Evolutionary conservation across 163 green algal genomes (phyloP), one percentile per base, ranked within the genome.

Genomic region (Chlorella variabilis): DNA sequence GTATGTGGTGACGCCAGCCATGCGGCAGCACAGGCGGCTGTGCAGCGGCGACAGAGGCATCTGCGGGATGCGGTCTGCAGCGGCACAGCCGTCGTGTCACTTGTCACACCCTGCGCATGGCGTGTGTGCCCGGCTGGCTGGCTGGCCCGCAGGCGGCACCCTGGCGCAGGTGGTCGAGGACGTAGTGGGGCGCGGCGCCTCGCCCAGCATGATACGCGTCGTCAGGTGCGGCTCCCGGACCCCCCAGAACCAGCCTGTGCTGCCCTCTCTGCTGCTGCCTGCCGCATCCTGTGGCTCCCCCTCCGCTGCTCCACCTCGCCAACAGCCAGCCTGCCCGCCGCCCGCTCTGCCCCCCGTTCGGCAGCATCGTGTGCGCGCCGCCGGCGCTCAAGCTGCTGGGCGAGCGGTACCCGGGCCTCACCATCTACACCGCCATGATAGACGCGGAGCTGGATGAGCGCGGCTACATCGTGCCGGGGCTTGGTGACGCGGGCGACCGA

Each of bases 401-500:
- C 4, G 92, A 97, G 33, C 88, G 90, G 25, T 99, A 92, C 81
- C 87, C 90, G 80, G 94, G 93, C 0, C 69, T 97, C 15, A 92
- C 91, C 59, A 83, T 98, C 25, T 98, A 97, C 90, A 93, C 94
- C 11, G 79, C 90, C 20, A 97, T 96, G 76, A 98, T 98, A 56
- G 96, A 99, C 84, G 73, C 92, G 15, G 91, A 97, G 79, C 86
- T 98, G 34, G 93, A 98, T 86, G 95, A 97, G 23, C 84, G 92
- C 23, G 96, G 96, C 17, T 98, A 93, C 90, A 98, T 99, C 59
- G 76, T 98, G 7, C 96, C 96, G 2, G 96, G 96, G 2, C 81
- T 98, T 27, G 96, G 96, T 0, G 96, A 99, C 79, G 96, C 96
- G 0, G 96, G 96, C 0, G 96, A 99, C 84, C 85, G 96, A 17